Percentiles rank a stretch among this genome's conserved stretches.
These are phyloP conservation scores for Pythium aquatile DNA, from an alignment of 352 stramenopile genomes.

Conservation along the genomic window DNA sequence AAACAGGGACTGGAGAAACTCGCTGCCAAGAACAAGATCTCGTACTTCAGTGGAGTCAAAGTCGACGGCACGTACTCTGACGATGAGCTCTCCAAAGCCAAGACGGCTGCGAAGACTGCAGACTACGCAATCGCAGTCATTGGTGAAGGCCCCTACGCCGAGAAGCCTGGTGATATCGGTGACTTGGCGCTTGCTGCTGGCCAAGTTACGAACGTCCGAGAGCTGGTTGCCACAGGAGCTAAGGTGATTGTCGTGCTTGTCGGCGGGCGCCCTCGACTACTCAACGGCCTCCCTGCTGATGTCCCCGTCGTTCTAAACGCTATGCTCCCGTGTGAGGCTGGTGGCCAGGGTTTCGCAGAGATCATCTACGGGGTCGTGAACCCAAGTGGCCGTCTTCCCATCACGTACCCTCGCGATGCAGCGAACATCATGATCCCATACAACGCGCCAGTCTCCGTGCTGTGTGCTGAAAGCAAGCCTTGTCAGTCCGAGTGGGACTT, in stretches of 20 bases:
- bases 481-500: constrained; percentile 75
- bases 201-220: constrained; percentile 67
- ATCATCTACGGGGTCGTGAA: constrained; percentile 77
- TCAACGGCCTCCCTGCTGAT: constrained; percentile 52
- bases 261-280: constrained; percentile 69
- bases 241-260: constrained; percentile 84
- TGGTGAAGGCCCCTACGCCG: constrained; percentile 70
- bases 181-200: constrained; percentile 64
- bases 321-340: constrained; percentile 71
- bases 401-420: constrained; percentile 70
- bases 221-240: constrained; percentile 52
- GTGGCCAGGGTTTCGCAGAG: constrained; percentile 76
- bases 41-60: constrained; percentile 24
- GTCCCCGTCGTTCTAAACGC: constrained; percentile 79
- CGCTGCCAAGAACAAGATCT: constrained; percentile 10
- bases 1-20: constrained; percentile 25
- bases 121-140: constrained; percentile 72
- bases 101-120: constrained; percentile 10
- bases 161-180: constrained; percentile 85
- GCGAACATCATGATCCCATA: constrained; percentile 34
- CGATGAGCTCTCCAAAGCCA: constrained; percentile 15
- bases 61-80: constrained; percentile 16
- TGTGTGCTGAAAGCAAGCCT: constrained; percentile 38
- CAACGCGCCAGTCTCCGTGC: constrained; percentile 33
- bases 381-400: constrained; percentile 66